Base-by-base conservation (phyloP, 2,329 filamentous ascomycete species). In the Fusarium coffeatum region DNA sequence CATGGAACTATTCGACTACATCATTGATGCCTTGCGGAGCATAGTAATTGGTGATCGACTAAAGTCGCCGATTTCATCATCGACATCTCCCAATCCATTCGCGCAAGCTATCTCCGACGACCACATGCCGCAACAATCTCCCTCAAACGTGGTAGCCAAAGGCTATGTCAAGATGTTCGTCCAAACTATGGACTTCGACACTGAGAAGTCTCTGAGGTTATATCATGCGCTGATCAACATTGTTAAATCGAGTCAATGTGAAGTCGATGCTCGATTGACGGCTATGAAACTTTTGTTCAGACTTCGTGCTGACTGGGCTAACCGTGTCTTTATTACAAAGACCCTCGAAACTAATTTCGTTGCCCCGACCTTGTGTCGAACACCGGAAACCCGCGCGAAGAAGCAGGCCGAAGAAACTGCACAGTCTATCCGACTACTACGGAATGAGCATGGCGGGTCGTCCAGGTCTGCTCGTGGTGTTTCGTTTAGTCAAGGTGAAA, bases 201-300 rank as follows among this genome's bases (percentile, higher is more conserved):
- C 87, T 10, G 79, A 79, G 16, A 95, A 94, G 78, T 88, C 90
- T 15, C 82, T 86, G 23, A 85, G 84, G 49, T 80, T 90, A 0
- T 94, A 89, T 72, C 84, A 88, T 50, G 83, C 87, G 11, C 80
- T 95, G 8, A 81, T 94, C 43, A 83, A 84, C 55, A 89, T 94
- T 70, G 89, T 87, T 8, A 86, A 85, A 69, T 86, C 86, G 18
- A 84, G 83, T 28, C 82, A 85, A 32, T 88, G 87, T 65, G 90
- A 92, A 63, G 83, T 86, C 9, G 90, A 93, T 78, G 90, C 92
- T 54, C 90, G 92, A 9, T 82, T 96, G 27, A 90, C 89, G 15
- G 90, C 91, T 4, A 88, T 94, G 84, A 93, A 93, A 74, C 81
- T 95, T 45, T 83, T 98, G 4, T 95, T 97, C 77, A 89, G 94